Evolutionary conservation across 345 rosid genomes (phyloP).

Genomic region (Pistacia atlantica): DNA sequence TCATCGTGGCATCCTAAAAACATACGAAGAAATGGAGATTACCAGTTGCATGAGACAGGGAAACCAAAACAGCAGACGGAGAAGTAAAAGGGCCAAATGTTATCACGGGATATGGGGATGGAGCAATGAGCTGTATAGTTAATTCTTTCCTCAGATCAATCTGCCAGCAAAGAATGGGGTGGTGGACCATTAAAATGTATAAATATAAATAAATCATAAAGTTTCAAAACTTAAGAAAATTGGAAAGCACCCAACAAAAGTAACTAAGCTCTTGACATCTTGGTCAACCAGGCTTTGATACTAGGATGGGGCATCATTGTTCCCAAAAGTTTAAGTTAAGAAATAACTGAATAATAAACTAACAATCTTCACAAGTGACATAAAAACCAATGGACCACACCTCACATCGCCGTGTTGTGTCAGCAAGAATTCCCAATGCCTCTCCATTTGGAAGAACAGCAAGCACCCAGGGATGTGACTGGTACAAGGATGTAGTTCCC

Average conservation of each 20-base stretch:
- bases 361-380: slow-evolving; percentile 8
- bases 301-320: too few relatives aligned
- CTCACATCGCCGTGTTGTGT: slow-evolving; percentile 86
- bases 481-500: slow-evolving; percentile 88
- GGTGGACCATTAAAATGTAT: background rate
- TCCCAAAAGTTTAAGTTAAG: background rate
- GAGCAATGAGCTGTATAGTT: slow-evolving; percentile 48
- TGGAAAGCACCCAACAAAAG: background rate
- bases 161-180: slow-evolving; percentile 42
- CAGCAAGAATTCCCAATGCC: slow-evolving; percentile 88
- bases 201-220: slow-evolving; percentile 1
- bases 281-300: background rate
- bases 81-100: slow-evolving; percentile 86
- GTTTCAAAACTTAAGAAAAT: background rate
- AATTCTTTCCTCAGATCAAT: slow-evolving; percentile 81
- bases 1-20: slow-evolving; percentile 8
- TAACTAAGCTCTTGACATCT: background rate
- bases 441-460: slow-evolving; percentile 87
- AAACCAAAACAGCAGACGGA: slow-evolving; percentile 70
- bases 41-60: slow-evolving; percentile 82
- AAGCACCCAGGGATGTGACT: slow-evolving; percentile 96
- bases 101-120: slow-evolving; percentile 70
- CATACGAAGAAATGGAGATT: slow-evolving; percentile 22
- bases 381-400: slow-evolving; percentile 30
- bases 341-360: background rate